A percentile compares a stretch with the other conserved stretches of the same genome.
These are phyloP conservation scores for Canavalia ensiformis DNA, from an alignment of 306 rosid genomes.

Conservation along the genomic window DNA sequence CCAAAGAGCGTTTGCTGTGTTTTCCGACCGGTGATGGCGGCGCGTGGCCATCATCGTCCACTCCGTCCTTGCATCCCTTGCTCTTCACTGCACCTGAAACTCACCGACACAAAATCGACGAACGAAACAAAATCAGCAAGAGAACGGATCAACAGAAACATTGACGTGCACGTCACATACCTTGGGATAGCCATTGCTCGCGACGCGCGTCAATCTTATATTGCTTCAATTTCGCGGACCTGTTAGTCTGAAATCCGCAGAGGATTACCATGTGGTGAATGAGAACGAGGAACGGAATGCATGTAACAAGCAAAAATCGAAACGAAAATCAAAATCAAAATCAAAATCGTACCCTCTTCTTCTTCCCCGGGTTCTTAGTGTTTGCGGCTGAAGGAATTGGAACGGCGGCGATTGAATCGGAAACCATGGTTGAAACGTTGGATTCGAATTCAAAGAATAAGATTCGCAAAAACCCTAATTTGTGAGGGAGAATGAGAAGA, in stretches of 20 bases:
- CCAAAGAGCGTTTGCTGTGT: conserved; percentile 56
- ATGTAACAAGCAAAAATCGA: background rate
- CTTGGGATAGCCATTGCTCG: conserved; percentile 96
- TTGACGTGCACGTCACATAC: conserved; percentile 46
- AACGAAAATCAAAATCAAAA: background rate
- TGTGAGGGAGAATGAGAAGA: conserved; percentile 39
- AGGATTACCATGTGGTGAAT: background rate
- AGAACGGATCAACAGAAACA: conserved; percentile 12
- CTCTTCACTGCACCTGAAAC: conserved; percentile 71
- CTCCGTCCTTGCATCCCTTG: conserved; percentile 71
- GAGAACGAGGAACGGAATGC: background rate
- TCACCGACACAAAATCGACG: conserved; percentile 33
- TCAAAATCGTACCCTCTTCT: conserved; percentile 77
- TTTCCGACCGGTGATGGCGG: conserved; percentile 34
- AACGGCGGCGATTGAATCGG: conserved; percentile 76
- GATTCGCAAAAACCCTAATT: conserved; percentile 72
- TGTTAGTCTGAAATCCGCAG: conserved; percentile 67
- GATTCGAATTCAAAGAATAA: conserved; percentile 47
- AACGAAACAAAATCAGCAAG: conserved; percentile 28
- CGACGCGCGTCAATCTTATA: conserved; percentile 97
- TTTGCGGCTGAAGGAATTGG: conserved; percentile 74
- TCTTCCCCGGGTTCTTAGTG: conserved; percentile 81
- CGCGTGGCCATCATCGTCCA: conserved; percentile 50
- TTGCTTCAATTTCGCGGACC: conserved; percentile 98
- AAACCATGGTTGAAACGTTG: conserved; percentile 68